A percentile compares a stretch with the other conserved stretches of the same genome.
phyloP scores from a whole-genome alignment of 768 basidiomycete species.

The Tremella mesenterica region DNA sequence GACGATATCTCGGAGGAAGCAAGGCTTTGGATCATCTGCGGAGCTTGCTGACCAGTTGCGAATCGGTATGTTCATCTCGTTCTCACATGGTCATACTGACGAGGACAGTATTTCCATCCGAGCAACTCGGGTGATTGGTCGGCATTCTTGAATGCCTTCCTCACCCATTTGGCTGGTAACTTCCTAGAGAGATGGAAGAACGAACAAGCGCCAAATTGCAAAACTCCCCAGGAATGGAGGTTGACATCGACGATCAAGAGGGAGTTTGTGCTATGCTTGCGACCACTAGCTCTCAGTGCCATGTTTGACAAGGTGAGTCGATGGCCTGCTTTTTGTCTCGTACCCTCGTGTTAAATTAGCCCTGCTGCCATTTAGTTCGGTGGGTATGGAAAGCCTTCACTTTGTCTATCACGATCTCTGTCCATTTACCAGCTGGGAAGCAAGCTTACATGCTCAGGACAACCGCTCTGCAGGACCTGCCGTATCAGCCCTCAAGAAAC shows the following conservation, averaged over 20 bases:
- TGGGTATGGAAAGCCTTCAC: no score
- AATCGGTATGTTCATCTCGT: slow-evolving; percentile 48
- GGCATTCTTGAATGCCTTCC: slow-evolving; percentile 51
- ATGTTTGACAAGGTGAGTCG: slow-evolving; percentile 65
- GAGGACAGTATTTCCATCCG: slow-evolving; percentile 66
- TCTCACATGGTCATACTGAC: neutral
- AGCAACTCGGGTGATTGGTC: slow-evolving; percentile 80
- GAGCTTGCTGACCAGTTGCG: slow-evolving; percentile 73
- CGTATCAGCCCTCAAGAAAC: slow-evolving; percentile 68
- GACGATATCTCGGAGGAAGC: slow-evolving; percentile 68
- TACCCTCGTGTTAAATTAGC: no score
- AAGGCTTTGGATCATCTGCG: slow-evolving; percentile 78
- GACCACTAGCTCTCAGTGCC: slow-evolving; percentile 74
- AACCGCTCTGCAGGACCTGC: slow-evolving; percentile 63
- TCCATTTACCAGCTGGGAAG: neutral
- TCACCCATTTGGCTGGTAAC: slow-evolving; percentile 72
- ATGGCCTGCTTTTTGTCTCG: no score
- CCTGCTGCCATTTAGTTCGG: no score
- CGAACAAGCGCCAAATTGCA: slow-evolving; percentile 67
- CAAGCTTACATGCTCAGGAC: slow-evolving; percentile 45
- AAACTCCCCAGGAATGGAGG: slow-evolving; percentile 69
- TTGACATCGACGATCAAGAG: slow-evolving; percentile 69
- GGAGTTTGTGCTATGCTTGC: slow-evolving; percentile 70
- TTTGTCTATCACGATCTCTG: no score
- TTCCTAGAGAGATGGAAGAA: slow-evolving; percentile 70